These are phyloP conservation scores for Pseudogymnoascus sp. DNA, from an alignment of 2,329 filamentous ascomycete genomes.

Conservation along the genomic window DNA sequence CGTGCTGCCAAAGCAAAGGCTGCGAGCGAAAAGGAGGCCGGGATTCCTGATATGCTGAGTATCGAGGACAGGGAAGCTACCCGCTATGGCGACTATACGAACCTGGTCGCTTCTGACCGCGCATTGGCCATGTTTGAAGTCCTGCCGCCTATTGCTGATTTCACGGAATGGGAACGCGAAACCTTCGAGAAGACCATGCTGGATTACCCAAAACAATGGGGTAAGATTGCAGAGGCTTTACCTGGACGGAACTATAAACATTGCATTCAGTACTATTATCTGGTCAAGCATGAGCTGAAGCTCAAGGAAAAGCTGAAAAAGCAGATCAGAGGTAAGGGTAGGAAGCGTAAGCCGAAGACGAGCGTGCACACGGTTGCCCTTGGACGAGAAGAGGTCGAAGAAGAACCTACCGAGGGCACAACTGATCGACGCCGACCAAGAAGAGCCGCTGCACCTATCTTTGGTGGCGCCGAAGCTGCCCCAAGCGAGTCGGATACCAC, in stretches of 20 bases:
- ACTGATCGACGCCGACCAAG: constrained; percentile 54
- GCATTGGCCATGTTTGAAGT: constrained; percentile 66
- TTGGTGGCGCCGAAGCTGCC: constrained; percentile 56
- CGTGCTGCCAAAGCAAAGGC: constrained; percentile 60
- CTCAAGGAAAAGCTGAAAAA: constrained; percentile 69
- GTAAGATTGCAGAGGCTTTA: constrained; percentile 62
- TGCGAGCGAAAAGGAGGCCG: constrained; percentile 69
- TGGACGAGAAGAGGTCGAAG: constrained; percentile 47
- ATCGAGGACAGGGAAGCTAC: constrained; percentile 51
- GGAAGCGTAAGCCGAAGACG: constrained; percentile 48
- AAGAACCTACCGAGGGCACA: constrained; percentile 49
- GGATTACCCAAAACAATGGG: constrained; percentile 75
- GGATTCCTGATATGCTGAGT: constrained; percentile 63
- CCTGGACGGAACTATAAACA: constrained; percentile 64
- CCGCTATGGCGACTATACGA: constrained; percentile 58
- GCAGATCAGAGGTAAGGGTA: constrained; percentile 42
- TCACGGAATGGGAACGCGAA: constrained; percentile 61
- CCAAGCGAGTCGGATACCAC: constrained; percentile 55
- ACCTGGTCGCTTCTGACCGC: constrained; percentile 55
- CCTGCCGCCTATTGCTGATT: constrained; percentile 65
- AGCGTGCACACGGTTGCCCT: constrained; percentile 61
- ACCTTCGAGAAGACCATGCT: constrained; percentile 68
- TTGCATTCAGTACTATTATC: constrained; percentile 81
- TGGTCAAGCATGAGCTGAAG: constrained; percentile 66
- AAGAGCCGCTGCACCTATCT: constrained; percentile 63